These are phyloP conservation scores for Aspergillus udagawae DNA, from an alignment of 2,329 filamentous ascomycete species.

Conservation along the genomic window DNA sequence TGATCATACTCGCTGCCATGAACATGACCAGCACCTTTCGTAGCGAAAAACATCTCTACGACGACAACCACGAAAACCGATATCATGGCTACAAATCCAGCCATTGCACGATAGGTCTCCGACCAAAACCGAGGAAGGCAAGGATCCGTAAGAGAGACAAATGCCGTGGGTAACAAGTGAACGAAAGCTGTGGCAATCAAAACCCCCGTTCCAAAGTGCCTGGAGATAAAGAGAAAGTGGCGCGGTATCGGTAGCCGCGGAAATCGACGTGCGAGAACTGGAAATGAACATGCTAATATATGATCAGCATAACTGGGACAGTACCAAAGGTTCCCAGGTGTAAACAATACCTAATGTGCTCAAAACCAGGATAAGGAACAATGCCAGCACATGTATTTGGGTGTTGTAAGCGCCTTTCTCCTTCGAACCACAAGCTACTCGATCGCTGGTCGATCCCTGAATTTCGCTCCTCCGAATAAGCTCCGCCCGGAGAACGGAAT, in stretches of 20 bases:
- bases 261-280: slow-evolving; percentile 56
- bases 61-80: slow-evolving; percentile 77
- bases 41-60: slow-evolving; percentile 85
- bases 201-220: slow-evolving; percentile 57
- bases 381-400: slow-evolving; percentile 61
- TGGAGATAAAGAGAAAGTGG: slow-evolving; percentile 55
- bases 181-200: slow-evolving; percentile 56
- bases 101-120: slow-evolving; percentile 71
- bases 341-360: slow-evolving; percentile 37
- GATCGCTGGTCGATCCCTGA: slow-evolving; percentile 15
- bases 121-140: slow-evolving; percentile 77
- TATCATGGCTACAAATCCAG: slow-evolving; percentile 76
- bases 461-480: slow-evolving; percentile 23
- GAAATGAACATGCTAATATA: slow-evolving; percentile 55
- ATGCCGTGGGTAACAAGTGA: slow-evolving; percentile 60
- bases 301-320: neutral
- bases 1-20: slow-evolving; percentile 53
- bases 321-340: neutral
- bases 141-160: slow-evolving; percentile 56
- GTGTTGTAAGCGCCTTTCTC: slow-evolving; percentile 56
- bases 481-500: slow-evolving; percentile 31
- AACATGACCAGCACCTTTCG: slow-evolving; percentile 58
- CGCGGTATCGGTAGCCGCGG: slow-evolving; percentile 58
- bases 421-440: slow-evolving; percentile 33
- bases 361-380: slow-evolving; percentile 61